These are phyloP conservation scores for Teratosphaeria gauchensis DNA, from an alignment of 2,329 filamentous ascomycete genomes.

Conservation along the genomic window DNA sequence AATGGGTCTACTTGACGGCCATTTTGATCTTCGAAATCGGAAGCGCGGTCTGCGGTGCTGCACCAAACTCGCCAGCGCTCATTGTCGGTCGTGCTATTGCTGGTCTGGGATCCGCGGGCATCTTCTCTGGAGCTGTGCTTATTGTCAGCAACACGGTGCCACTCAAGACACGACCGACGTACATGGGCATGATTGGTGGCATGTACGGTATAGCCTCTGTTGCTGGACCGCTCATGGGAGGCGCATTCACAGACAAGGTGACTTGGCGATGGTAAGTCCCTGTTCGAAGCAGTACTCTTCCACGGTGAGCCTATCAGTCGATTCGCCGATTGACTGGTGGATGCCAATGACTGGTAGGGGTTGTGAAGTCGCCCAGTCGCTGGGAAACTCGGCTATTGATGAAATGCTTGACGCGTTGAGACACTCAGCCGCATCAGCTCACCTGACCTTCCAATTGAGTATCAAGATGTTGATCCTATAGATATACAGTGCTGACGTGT, in stretches of 20 bases:
- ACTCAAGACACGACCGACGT: slow-evolving; percentile 37
- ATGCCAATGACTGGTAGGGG: too few relatives aligned
- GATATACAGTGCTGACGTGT: neutral
- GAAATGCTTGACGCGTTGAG: too few relatives aligned
- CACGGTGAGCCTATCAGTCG: too few relatives aligned
- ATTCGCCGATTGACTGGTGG: too few relatives aligned
- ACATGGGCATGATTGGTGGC: slow-evolving; percentile 39
- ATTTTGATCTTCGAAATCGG: slow-evolving; percentile 43
- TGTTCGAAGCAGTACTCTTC: too few relatives aligned
- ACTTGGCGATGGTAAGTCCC: slow-evolving; percentile 18
- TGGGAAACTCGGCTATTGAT: too few relatives aligned
- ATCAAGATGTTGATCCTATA: neutral
- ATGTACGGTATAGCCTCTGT: slow-evolving; percentile 42
- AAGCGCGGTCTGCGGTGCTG: slow-evolving; percentile 42
- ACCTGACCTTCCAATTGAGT: neutral
- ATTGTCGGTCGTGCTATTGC: slow-evolving; percentile 44
- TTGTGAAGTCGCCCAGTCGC: too few relatives aligned
- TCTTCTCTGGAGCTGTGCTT: slow-evolving; percentile 40
- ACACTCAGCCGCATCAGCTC: too few relatives aligned
- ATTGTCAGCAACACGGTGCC: slow-evolving; percentile 39
- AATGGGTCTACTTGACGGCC: slow-evolving; percentile 37
- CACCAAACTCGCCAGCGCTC: slow-evolving; percentile 39
- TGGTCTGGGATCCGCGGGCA: slow-evolving; percentile 42
- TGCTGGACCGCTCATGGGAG: slow-evolving; percentile 37
- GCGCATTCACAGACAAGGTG: slow-evolving; percentile 27